Base-by-base conservation (phyloP, 2,329 filamentous ascomycete species). In the Cladosporium sp. region DNA sequence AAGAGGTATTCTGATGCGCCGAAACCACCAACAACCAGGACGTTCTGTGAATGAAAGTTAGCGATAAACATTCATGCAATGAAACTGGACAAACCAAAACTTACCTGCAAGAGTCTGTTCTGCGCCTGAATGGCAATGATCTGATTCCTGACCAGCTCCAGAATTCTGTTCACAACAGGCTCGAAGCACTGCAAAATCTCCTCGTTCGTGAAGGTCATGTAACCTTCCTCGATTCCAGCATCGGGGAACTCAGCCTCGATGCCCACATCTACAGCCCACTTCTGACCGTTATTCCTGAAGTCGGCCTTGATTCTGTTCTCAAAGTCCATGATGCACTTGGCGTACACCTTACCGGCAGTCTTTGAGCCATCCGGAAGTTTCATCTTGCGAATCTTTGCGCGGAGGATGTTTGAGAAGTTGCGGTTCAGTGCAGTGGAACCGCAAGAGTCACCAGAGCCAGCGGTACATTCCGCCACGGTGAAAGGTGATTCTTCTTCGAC, bases 241-340 rank as follows among this genome's bases (percentile, higher is more conserved):
- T 98, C 95, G 46, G 94, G 94, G 82, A 96, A 98, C 76, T 98
- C 95, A 51, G 94, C 93, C 83, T 99, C 95, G 74, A 99, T 98
- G 76, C 95, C 95, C 58, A 99, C 95, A 77, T 99, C 95, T 23
- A 98, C 74, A 53, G 95, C 95, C 95, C 95, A 98, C 79, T 98
- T 98, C 80, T 98, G 94, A 58, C 94, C 93, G 79, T 97, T 98
- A 83, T 98, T 98, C 70, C 95, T 89, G 89, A 99, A 99, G 79
- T 98, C 95, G 58, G 95, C 95, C 85, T 99, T 99, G 86, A 99
- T 97, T 78, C 95, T 86, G 86, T 98, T 98, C 83, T 99, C 95
- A 75, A 99, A 99, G 80, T 99, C 95, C 94, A 98, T 98, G 80
- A 99, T 98, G 79, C 94, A 98, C 83, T 98, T 98, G 71, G 94